Evolutionary conservation across 2,329 filamentous ascomycete genomes (phyloP).

Genomic region (Onygenales sp.): DNA sequence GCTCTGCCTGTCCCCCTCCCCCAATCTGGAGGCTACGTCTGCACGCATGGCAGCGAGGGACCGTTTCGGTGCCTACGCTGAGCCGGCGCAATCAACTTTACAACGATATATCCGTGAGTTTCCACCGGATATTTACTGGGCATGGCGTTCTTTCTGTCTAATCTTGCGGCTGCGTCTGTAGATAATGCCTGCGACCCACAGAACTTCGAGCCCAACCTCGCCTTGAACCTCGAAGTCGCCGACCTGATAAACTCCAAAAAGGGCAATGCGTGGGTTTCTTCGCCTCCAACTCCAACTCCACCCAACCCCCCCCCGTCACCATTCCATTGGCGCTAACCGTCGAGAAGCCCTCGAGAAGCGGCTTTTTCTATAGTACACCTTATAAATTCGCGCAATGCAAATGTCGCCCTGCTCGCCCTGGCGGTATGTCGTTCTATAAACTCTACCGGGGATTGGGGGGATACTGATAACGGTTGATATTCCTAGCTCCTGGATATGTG

Average conservation of each 20-base stretch:
- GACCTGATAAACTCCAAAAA: conserved; percentile 98
- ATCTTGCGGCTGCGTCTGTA: conserved; percentile 16
- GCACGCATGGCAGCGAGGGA: conserved; percentile 92
- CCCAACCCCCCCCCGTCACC: background rate
- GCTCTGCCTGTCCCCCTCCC: conserved; percentile 8
- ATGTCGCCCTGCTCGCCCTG: conserved; percentile 82
- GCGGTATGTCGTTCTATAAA: conserved; percentile 39
- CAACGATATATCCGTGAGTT: conserved; percentile 77
- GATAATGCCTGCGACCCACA: conserved; percentile 91
- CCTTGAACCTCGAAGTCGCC: conserved; percentile 88
- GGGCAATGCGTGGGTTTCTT: conserved; percentile 59
- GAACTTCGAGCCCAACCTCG: conserved; percentile 96
- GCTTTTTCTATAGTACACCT: conserved; percentile 87
- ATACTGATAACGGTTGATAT: conserved; percentile 1
- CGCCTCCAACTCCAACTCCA: background rate
- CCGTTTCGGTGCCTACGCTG: conserved; percentile 76
- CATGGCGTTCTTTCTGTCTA: background rate
- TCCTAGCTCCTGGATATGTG: conserved; percentile 83
- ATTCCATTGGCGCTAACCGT: conserved; percentile 14
- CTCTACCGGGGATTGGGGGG: conserved; percentile 5
- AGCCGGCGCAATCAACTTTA: conserved; percentile 72
- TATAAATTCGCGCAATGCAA: conserved; percentile 94
- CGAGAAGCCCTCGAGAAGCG: conserved; percentile 69
- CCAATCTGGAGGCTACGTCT: conserved; percentile 81
- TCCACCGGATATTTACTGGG: background rate